Evolutionary conservation across 2,329 filamentous ascomycete genomes (phyloP).

Genomic region (Anthostomella pinea): DNA sequence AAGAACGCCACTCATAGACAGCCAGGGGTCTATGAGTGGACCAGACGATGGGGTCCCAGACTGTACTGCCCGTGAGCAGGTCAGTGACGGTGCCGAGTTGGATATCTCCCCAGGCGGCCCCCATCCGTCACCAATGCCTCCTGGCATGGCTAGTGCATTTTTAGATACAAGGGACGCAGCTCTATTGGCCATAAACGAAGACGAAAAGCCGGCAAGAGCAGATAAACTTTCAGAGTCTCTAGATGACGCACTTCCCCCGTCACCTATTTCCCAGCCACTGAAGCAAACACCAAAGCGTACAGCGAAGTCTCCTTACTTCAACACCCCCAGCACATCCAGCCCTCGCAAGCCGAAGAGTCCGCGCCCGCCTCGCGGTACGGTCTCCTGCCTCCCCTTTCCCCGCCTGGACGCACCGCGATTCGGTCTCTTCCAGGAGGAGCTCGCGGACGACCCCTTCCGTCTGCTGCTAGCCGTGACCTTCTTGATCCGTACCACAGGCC

Average conservation of each 20-base stretch:
- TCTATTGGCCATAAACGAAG: too few species aligned
- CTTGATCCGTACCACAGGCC: conserved; percentile 76
- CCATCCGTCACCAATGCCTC: too few species aligned
- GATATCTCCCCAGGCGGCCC: too few species aligned
- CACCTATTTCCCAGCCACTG: conserved; percentile 6
- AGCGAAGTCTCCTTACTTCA: conserved; percentile 36
- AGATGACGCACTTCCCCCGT: not conserved
- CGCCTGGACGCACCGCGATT: conserved; percentile 62
- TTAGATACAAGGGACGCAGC: too few species aligned
- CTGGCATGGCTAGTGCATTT: too few species aligned
- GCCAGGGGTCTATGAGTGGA: conserved; percentile 22
- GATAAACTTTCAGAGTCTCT: not conserved
- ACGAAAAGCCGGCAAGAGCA: not conserved
- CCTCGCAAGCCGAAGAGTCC: conserved; percentile 22
- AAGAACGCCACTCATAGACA: conserved; percentile 19
- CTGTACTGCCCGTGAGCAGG: not conserved
- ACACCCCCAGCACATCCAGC: conserved; percentile 3
- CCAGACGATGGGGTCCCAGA: conserved; percentile 5
- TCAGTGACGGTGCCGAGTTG: not conserved
- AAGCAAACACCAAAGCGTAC: conserved; percentile 23
- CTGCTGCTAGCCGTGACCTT: conserved; percentile 82
- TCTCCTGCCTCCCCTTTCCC: conserved; percentile 64
- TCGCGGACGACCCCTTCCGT: conserved; percentile 72
- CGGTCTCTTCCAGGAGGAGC: conserved; percentile 80
- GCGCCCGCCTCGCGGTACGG: conserved; percentile 40